phyloP scores from a whole-genome alignment of 495 filamentous ascomycete genomes.

The Aspergillus cavernicola region DNA sequence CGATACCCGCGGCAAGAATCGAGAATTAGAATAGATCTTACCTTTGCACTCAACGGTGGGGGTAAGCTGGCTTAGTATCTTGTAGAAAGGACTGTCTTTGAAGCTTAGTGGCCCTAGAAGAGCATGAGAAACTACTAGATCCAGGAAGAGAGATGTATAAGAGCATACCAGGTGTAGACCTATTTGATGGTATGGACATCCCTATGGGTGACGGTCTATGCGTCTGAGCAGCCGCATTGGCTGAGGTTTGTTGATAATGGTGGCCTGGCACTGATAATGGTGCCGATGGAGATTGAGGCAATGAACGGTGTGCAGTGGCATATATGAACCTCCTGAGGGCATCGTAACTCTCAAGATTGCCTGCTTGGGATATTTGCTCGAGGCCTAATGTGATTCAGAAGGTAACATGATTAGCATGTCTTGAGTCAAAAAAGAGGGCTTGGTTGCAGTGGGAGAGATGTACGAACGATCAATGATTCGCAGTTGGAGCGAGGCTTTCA shows the following conservation, averaged over 20 bases:
- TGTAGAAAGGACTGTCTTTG: slow-evolving; percentile 78
- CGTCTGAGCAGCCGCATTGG: slow-evolving; percentile 20
- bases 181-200: slow-evolving; percentile 29
- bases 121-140: slow-evolving; percentile 16
- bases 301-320: slow-evolving; percentile 22
- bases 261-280: slow-evolving; percentile 23
- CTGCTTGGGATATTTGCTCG: slow-evolving; percentile 33
- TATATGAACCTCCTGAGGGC: slow-evolving; percentile 30
- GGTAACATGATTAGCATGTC: background rate
- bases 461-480: slow-evolving; percentile 74
- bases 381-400: slow-evolving; percentile 24
- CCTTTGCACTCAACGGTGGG: slow-evolving; percentile 63
- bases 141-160: background rate
- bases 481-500: slow-evolving; percentile 73
- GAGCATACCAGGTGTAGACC: slow-evolving; percentile 31
- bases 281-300: slow-evolving; percentile 23
- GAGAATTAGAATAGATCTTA: slow-evolving; percentile 34
- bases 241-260: slow-evolving; percentile 26
- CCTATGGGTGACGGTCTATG: slow-evolving; percentile 26
- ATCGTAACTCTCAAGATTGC: slow-evolving; percentile 32
- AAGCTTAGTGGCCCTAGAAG: slow-evolving; percentile 46
- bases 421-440: background rate
- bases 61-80: slow-evolving; percentile 56
- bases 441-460: slow-evolving; percentile 12
- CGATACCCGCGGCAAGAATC: background rate